Conservation (phyloP, 345 rosid genomes). For the Arabis alpina region DNA sequence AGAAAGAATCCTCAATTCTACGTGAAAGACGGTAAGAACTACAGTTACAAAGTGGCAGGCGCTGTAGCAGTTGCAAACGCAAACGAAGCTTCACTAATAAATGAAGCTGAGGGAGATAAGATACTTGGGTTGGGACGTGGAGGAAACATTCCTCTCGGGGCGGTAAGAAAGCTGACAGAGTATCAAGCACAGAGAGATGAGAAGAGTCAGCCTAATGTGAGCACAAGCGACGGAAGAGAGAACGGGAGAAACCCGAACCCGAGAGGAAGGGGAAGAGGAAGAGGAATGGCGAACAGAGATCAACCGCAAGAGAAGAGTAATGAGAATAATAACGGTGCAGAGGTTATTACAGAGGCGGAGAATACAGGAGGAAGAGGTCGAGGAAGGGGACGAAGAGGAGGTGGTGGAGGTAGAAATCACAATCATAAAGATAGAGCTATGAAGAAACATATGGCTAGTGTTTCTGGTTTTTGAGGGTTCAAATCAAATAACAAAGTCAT, state of each 20-base stretch:
- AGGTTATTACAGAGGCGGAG: slow-evolving; percentile 43
- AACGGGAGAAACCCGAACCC: slow-evolving; percentile 38
- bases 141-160: slow-evolving; percentile 84
- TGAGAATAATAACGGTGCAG: slow-evolving; percentile 37
- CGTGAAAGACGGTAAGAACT: slow-evolving; percentile 95
- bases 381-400: slow-evolving; percentile 68
- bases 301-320: slow-evolving; percentile 24
- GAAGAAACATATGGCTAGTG: slow-evolving; percentile 71
- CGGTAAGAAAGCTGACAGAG: slow-evolving; percentile 67
- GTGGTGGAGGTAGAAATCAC: slow-evolving; percentile 62
- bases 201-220: slow-evolving; percentile 35
- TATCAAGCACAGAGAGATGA: slow-evolving; percentile 42
- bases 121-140: slow-evolving; percentile 91
- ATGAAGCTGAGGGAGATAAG: slow-evolving; percentile 62
- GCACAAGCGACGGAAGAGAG: slow-evolving; percentile 46
- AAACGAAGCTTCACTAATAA: slow-evolving; percentile 68
- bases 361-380: slow-evolving; percentile 54
- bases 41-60: slow-evolving; percentile 88
- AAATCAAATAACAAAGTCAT: not conserved
- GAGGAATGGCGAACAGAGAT: slow-evolving; percentile 49
- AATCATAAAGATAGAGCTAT: slow-evolving; percentile 74
- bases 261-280: slow-evolving; percentile 59
- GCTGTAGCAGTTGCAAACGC: slow-evolving; percentile 79
- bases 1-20: slow-evolving; percentile 76
- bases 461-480: slow-evolving; percentile 53